Evolutionary conservation across 164 flowering plant genomes (phyloP).

Genomic region (Houttuynia cordata): DNA sequence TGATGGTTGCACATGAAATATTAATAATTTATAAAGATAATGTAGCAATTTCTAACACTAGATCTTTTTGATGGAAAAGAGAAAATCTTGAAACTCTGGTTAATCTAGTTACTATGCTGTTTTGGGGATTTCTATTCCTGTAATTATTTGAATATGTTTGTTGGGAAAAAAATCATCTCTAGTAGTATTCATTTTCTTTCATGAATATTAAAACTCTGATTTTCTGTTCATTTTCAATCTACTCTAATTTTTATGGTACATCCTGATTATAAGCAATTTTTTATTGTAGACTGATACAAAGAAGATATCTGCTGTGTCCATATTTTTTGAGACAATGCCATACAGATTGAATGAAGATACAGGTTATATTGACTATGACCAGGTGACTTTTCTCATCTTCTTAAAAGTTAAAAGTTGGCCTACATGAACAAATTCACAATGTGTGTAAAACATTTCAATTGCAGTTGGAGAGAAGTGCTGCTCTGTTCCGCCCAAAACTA

Average conservation of each 20-base stretch:
- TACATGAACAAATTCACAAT: neutral
- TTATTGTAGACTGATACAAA: conserved; percentile 55
- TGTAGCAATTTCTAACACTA: no score
- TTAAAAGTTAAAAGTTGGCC: neutral
- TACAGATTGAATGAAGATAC: conserved; percentile 75
- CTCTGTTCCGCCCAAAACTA: conserved; percentile 82
- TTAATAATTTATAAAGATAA: no score
- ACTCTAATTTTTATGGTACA: neutral
- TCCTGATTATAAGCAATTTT: neutral
- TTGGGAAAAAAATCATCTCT: no score
- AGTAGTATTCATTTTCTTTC: no score
- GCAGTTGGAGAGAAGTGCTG: conserved; percentile 91
- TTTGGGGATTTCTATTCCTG: no score
- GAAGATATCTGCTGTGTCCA: conserved; percentile 83
- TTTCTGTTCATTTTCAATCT: no score
- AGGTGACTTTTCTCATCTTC: conserved; percentile 16
- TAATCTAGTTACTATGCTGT: no score
- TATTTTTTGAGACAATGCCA: conserved; percentile 89
- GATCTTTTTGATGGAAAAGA: no score
- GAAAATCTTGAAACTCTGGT: no score
- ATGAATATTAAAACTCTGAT: no score
- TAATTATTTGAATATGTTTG: no score
- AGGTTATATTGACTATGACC: conserved; percentile 80
- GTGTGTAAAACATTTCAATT: neutral
- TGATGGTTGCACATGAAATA: no score